These are phyloP conservation scores for Thyridium curvatum DNA, from an alignment of 2,329 filamentous ascomycete genomes.

Conservation along the genomic window DNA sequence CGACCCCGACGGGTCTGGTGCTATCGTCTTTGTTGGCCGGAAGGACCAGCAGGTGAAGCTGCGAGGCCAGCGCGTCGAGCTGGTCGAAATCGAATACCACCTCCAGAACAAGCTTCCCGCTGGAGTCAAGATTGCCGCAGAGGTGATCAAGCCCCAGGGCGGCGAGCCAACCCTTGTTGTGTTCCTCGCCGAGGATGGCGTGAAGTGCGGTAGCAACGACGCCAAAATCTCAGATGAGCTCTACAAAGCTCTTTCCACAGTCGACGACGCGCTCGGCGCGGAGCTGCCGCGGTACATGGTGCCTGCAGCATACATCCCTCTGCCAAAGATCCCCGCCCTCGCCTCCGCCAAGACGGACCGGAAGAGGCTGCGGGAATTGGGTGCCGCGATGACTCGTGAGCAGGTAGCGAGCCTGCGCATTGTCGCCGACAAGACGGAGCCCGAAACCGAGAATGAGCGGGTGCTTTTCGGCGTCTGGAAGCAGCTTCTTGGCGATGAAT, in stretches of 20 bases:
- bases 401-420: conserved; percentile 28
- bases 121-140: conserved; percentile 15
- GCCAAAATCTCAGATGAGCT: conserved; percentile 14
- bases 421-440: conserved; percentile 13
- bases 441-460: conserved; percentile 29
- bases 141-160: conserved; percentile 17
- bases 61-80: conserved; percentile 45
- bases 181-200: conserved; percentile 11
- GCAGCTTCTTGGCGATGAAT: conserved; percentile 27
- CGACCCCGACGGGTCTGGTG: conserved; percentile 19
- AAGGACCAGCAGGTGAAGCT: conserved; percentile 52
- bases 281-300: conserved; percentile 40
- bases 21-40: conserved; percentile 35
- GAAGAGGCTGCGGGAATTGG: conserved; percentile 39
- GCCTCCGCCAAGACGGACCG: conserved; percentile 44
- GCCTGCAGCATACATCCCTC: conserved; percentile 37
- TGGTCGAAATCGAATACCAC: conserved; percentile 15
- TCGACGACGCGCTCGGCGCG: conserved; percentile 23
- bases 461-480: conserved; percentile 26
- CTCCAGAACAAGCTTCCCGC: conserved; percentile 9
- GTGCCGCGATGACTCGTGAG: conserved; percentile 31
- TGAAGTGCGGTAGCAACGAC: conserved; percentile 2
- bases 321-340: conserved; percentile 36
- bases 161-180: conserved; percentile 16
- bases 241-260: conserved; percentile 18